Percentiles rank a stretch among this genome's conserved stretches.
Conservation (phyloP, 805 yeast genomes). For the Saccharomyces paradoxus region DNA sequence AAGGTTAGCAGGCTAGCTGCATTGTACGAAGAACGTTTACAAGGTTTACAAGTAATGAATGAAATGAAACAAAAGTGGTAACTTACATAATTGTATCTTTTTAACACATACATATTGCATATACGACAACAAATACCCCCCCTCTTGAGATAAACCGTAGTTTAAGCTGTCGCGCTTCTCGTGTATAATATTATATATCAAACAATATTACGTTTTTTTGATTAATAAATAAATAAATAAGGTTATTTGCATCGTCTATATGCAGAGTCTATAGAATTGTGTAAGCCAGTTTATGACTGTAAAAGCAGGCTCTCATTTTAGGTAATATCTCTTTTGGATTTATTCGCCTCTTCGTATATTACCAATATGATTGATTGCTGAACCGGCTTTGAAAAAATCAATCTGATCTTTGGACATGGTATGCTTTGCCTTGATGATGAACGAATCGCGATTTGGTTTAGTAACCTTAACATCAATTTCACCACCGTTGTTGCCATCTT, state of each 20-base stretch:
- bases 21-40: slow-evolving; percentile 51
- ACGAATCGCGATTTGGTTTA: slow-evolving; percentile 61
- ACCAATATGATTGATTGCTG: slow-evolving; percentile 90
- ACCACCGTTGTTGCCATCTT: slow-evolving; percentile 86
- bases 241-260: not conserved
- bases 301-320: not conserved
- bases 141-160: not conserved
- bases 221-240: not conserved
- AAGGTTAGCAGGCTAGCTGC: slow-evolving; percentile 57
- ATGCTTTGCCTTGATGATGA: slow-evolving; percentile 72
- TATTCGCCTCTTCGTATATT: slow-evolving; percentile 34
- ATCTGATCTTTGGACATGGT: slow-evolving; percentile 96
- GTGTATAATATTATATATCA: not conserved
- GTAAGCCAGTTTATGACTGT: not conserved
- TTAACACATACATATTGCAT: not conserved
- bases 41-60: slow-evolving; percentile 32
- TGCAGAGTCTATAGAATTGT: not conserved
- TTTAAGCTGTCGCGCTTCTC: not conserved
- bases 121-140: not conserved
- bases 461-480: slow-evolving; percentile 60
- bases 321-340: not conserved
- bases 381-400: slow-evolving; percentile 93
- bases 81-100: not conserved
- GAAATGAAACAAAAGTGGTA: slow-evolving; percentile 21
- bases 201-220: not conserved